Evolutionary conservation across 2,329 filamentous ascomycete genomes (phyloP).

Genomic region (Cercospora citrullina): DNA sequence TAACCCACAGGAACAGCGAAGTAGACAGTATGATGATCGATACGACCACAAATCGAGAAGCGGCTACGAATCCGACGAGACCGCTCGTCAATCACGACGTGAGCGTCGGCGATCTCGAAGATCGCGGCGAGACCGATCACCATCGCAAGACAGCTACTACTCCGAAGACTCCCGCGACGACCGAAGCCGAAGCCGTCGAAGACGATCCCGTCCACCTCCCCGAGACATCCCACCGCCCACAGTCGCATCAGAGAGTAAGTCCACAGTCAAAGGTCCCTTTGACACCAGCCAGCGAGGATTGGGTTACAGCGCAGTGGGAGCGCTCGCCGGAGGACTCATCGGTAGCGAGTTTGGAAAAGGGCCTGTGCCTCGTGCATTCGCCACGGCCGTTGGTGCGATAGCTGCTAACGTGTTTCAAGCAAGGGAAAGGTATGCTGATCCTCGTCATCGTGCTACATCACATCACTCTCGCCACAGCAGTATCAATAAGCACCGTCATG

Average conservation of each 20-base stretch:
- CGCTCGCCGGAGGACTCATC: slow-evolving; percentile 35
- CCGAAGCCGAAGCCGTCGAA: slow-evolving; percentile 18
- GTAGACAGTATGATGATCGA: slow-evolving; percentile 18
- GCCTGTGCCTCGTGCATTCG: slow-evolving; percentile 29
- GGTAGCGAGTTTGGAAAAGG: slow-evolving; percentile 34
- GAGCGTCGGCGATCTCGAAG: slow-evolving; percentile 13
- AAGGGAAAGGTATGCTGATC: slow-evolving; percentile 32
- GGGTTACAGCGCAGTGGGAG: slow-evolving; percentile 33
- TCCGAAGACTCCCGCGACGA: slow-evolving; percentile 26
- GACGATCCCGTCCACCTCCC: slow-evolving; percentile 24
- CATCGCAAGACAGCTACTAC: slow-evolving; percentile 17
- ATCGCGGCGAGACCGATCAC: slow-evolving; percentile 16
- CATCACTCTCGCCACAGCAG: background rate
- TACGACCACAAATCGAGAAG: slow-evolving; percentile 19
- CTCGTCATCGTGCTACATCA: slow-evolving; percentile 8
- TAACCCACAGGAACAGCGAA: slow-evolving; percentile 20
- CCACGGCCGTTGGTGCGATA: slow-evolving; percentile 33
- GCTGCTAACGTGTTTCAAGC: slow-evolving; percentile 36
- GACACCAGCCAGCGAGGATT: slow-evolving; percentile 33
- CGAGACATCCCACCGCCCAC: slow-evolving; percentile 18
- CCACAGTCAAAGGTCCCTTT: slow-evolving; percentile 29
- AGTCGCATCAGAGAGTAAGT: slow-evolving; percentile 31
- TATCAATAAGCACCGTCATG: background rate
- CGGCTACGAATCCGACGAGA: slow-evolving; percentile 24
- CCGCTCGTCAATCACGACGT: slow-evolving; percentile 11